Evolutionary conservation across 345 rosid species (phyloP), one percentile per base, ranked within the genome.

Genomic region (Eucalyptus brandiana): DNA sequence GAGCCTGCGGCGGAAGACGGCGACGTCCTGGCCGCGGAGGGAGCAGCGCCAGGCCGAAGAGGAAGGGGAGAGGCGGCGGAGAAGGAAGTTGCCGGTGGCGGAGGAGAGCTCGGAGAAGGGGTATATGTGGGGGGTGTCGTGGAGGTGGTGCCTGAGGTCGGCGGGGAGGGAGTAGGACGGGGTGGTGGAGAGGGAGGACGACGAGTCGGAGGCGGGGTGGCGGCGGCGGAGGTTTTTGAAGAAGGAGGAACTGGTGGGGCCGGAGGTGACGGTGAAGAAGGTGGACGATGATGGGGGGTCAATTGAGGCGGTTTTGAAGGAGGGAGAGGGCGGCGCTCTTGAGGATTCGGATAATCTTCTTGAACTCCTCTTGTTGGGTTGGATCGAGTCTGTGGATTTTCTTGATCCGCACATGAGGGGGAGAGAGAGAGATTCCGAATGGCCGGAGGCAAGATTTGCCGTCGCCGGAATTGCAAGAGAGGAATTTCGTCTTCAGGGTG

Each of bases 41-140:
- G 56, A 65, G 92, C 92, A 93, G 87, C 93, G 93, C 93, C 93
- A 93, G 86, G 89, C 34, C 83, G 93, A 50, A 87, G 93, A 89
- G 40, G 93, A 89, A 37, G 92, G 45, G 85, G 91, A 89, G 88
- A 90, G 87, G 87, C 48, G 72, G 60, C 88, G 89, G 47, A 91
- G 90, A 80, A 92, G 92, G 92, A 93, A 92, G 93, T 91, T 92
- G 81, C 89, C 90, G 86, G 94, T 91, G 90, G 94, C 94, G 92
- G 92, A 47, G 48, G 88, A 89, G 87, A 93, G 89, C 60, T 93
- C 92, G 89, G 94, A 91, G 89, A 89, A 47, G 86, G 91, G 91
- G 87, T 93, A 93, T 88, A 93, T 88, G 87, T 89, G 90, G 26
- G 93, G 93, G 87, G 88, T 91, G 18, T 91, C 90, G 34, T 87